Evolutionary conservation across 371 early-diverging fungal species (phyloP).

Genomic region (Mucor velutinosus): DNA sequence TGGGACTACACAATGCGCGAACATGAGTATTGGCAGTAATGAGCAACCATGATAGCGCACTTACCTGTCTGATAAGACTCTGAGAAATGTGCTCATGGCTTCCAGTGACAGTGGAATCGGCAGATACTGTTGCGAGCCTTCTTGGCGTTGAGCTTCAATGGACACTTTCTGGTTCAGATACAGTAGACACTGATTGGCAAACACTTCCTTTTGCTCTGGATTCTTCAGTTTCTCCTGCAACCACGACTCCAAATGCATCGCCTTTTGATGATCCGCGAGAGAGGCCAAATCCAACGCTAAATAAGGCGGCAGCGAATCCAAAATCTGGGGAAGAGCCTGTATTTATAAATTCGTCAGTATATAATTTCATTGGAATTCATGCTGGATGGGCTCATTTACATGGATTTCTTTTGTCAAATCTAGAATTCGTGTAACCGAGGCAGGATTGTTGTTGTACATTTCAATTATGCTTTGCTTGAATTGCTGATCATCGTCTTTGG

Average conservation of each 20-base stretch:
- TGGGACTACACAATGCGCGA: slow-evolving; percentile 36
- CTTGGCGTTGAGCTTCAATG: slow-evolving; percentile 25
- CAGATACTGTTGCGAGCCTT: background rate
- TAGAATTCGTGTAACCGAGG: slow-evolving; percentile 70
- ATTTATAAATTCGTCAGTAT: background rate
- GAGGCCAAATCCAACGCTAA: slow-evolving; percentile 84
- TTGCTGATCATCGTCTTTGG: slow-evolving; percentile 1
- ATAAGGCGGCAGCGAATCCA: slow-evolving; percentile 68
- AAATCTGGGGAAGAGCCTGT: slow-evolving; percentile 69
- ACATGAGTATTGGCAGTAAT: background rate
- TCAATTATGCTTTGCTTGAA: slow-evolving; percentile 61
- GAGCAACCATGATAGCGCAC: background rate
- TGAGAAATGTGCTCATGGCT: slow-evolving; percentile 67
- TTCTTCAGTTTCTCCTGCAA: slow-evolving; percentile 65
- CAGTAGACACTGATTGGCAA: slow-evolving; percentile 73
- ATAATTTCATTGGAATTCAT: background rate
- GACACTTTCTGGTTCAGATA: slow-evolving; percentile 72
- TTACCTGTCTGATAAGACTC: slow-evolving; percentile 36
- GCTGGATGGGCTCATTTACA: slow-evolving; percentile 37
- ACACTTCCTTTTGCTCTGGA: slow-evolving; percentile 50
- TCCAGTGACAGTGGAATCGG: slow-evolving; percentile 66
- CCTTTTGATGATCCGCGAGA: slow-evolving; percentile 74
- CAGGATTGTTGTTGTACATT: slow-evolving; percentile 70
- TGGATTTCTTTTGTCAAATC: slow-evolving; percentile 81
- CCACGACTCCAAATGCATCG: slow-evolving; percentile 85